Conservation (phyloP, 2,329 filamentous ascomycete genomes). For the Pseudocercospora pini-densiflorae region DNA sequence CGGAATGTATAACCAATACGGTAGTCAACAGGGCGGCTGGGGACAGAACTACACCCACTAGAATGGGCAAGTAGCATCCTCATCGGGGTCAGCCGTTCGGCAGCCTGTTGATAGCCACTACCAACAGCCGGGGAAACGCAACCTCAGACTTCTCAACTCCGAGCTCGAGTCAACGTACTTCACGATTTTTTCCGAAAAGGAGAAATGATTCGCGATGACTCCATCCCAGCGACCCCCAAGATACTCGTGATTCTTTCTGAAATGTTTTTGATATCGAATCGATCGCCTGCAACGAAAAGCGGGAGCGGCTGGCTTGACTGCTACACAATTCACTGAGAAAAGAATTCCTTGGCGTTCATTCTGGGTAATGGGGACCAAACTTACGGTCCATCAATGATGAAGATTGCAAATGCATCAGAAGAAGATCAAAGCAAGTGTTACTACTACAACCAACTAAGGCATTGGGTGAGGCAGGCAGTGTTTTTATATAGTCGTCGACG, state of each 20-base stretch:
- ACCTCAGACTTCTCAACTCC: background rate
- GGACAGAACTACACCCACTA: slow-evolving; percentile 40
- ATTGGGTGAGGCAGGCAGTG: slow-evolving; percentile 7
- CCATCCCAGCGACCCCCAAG: background rate
- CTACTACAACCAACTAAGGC: background rate
- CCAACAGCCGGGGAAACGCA: background rate
- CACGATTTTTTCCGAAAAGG: background rate
- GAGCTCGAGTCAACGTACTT: background rate
- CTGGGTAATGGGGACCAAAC: background rate
- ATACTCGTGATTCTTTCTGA: background rate
- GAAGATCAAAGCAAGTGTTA: background rate
- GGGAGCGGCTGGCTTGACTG: background rate
- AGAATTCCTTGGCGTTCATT: background rate
- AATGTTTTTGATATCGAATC: background rate
- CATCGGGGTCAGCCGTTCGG: background rate
- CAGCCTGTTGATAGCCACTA: background rate
- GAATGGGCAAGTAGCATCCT: slow-evolving; percentile 12
- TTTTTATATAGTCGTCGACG: background rate
- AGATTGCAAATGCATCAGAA: slow-evolving; percentile 5
- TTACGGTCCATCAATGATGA: background rate
- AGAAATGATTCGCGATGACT: background rate
- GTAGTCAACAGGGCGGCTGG: slow-evolving; percentile 39
- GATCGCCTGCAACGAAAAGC: background rate
- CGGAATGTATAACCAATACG: slow-evolving; percentile 40
- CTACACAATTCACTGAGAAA: background rate